Evolutionary conservation across 495 filamentous ascomycete species (phyloP), one percentile per base, ranked within the genome.

Genomic region (Penicillium steckii): DNA sequence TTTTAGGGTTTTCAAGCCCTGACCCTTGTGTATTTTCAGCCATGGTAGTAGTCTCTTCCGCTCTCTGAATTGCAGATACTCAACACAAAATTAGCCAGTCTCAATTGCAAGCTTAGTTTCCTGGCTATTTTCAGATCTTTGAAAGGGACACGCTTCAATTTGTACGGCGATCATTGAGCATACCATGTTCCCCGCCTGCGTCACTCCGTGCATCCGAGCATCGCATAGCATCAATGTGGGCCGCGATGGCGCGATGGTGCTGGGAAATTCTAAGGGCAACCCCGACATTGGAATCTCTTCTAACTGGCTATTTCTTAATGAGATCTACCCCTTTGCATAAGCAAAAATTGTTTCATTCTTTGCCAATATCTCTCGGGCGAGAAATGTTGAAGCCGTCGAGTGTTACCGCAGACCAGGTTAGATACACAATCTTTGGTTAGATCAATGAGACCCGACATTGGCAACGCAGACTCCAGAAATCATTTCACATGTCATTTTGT

Each of bases 211-310:
- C n/a, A 32, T 22, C 19, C 29, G 29, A 21, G 27, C 44, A 25
- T 46, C 41, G 15, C 54, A 68, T 72, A 71, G 57, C 70, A 73
- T 68, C 70, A 72, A 52, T 52, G 70, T 72, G 72, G 72, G 61
- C 53, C 69, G 53, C 7, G 69, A 75, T 75, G 65, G 63, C 69
- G 70, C 68, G 61, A 70, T 41, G 17, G 15, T 68, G 46, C 21
- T 30, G 51, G n/a, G 41, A 50, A 46, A 48, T 48, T 48, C 15
- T 48, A 15, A 33, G 38, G 21, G 50, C 44, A 12, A 21, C 38
- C 23, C 17, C 29, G 24, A 40, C 44, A 23, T 22, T 10, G 13
- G 15, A 3, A 3, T 12, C 19, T 2, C n/a, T 10, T 2, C 3
- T 54, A 0, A 56, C 47, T 61, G 49, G 61, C 10, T 17, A 1